Percentiles rank a stretch among this genome's conserved stretches.
These are phyloP conservation scores for Ophiostoma ips DNA, from an alignment of 2,329 filamentous ascomycete genomes.

Conservation along the genomic window DNA sequence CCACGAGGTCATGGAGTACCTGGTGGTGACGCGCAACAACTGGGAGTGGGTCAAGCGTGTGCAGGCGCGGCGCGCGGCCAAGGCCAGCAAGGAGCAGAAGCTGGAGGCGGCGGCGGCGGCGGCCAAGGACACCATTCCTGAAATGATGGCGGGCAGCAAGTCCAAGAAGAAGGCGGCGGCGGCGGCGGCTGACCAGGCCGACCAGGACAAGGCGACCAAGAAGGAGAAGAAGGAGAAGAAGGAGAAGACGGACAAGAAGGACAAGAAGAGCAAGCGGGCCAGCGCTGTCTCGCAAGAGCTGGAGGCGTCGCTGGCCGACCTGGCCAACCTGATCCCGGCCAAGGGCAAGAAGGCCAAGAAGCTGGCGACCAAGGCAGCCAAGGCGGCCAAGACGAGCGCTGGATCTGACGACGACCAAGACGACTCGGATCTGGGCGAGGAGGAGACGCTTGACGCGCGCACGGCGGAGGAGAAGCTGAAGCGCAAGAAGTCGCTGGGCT, in stretches of 20 bases:
- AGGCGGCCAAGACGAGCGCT: conserved; percentile 25
- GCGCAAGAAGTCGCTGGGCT: conserved; percentile 83
- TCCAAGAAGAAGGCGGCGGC: conserved; percentile 14
- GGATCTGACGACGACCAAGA: conserved; percentile 29
- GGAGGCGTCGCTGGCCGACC: conserved; percentile 55
- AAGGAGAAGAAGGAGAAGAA: conserved; percentile 21
- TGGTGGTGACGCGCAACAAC: conserved; percentile 65
- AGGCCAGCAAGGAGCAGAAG: not conserved
- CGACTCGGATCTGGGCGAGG: conserved; percentile 87
- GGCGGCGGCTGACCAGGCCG: too few species aligned
- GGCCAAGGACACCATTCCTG: conserved; percentile 9
- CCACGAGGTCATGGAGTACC: conserved; percentile 77
- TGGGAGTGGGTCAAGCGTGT: conserved; percentile 65
- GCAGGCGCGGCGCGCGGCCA: conserved; percentile 22
- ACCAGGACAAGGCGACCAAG: conserved; percentile 14
- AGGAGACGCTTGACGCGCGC: conserved; percentile 60
- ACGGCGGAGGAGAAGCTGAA: conserved; percentile 76
- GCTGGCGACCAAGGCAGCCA: too few species aligned
- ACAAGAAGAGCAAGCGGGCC: conserved; percentile 25
- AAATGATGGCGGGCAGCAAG: not conserved
- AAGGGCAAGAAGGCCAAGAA: conserved; percentile 25
- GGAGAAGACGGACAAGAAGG: conserved; percentile 23
- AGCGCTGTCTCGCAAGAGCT: conserved; percentile 39
- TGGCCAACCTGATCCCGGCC: conserved; percentile 47
- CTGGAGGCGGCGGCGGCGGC: conserved; percentile 11